Base-by-base conservation (phyloP, 768 basidiomycete genomes). In the Kwoniella bestiolae region DNA sequence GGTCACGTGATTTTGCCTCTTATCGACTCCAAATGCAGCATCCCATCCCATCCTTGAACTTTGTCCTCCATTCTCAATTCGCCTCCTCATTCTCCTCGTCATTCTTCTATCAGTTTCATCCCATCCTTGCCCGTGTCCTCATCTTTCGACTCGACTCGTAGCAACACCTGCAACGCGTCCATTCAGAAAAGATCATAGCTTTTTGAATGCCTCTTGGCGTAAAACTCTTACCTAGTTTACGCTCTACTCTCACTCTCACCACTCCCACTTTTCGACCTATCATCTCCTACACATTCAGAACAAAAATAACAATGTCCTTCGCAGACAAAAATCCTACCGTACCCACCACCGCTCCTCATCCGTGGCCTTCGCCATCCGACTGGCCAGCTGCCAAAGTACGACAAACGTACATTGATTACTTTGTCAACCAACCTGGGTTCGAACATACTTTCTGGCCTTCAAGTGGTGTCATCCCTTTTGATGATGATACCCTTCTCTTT, bases 401-500 rank as follows among this genome's bases (percentile, higher is more conserved):
- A 71, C 84, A 94, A 72, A 88, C 91, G 65, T 99, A 92, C 84
- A 92, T 98, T 82, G 85, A 90, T 69, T 98, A 87, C 83, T 99
- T 98, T 83, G 84, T 85, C 62, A 76, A 82, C 26, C 87, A 87
- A 71, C 74, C 73, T 28, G 80, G 80, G 5, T 72, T 78, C 53
- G 85, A 86, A 68, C 96, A 99, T 81, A 89, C 90, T 25, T 95
- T 91, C 79, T 91, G 94, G 58, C 90, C 90, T 6, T 94, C 91
- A 31, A 94, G 92, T 2, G 86, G 91, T 1, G 95, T 94, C 41
- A 90, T 99, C 69, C 96, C 96, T 1, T 97, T 91, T 80, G 96
- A 98, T 65, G 96, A 98, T 83, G 95, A 95, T 2, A 97, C 96
- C 16, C 85, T 99, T 38, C 87, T 98, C 60, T 99, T 99, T 75